A percentile compares a stretch with the other conserved stretches of the same genome.
These are phyloP conservation scores for Kwoniella sp. DNA, from an alignment of 768 basidiomycete genomes.

Conservation along the genomic window DNA sequence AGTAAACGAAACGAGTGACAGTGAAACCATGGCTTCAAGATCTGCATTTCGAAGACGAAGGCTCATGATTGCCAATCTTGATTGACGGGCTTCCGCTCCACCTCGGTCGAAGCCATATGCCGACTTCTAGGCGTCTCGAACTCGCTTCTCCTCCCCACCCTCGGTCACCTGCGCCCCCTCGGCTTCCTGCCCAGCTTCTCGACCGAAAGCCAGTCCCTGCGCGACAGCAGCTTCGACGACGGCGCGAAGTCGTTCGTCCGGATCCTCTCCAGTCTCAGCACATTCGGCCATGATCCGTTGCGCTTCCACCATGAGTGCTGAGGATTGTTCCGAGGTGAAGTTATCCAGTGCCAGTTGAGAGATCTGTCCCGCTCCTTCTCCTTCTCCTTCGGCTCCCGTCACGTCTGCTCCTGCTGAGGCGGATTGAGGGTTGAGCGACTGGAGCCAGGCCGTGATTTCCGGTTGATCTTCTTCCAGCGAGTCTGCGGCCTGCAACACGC, in stretches of 20 bases:
- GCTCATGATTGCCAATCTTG: too few species aligned
- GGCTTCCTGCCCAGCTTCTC: constrained; percentile 11
- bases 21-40: too few species aligned
- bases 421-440: constrained; percentile 11
- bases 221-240: constrained; percentile 65
- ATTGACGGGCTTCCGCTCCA: too few species aligned
- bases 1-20: too few species aligned
- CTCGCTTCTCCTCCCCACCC: too few species aligned
- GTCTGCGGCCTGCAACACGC: constrained; percentile 38
- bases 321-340: constrained; percentile 67
- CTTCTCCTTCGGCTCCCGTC: not conserved
- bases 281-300: constrained; percentile 64
- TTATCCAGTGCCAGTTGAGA: constrained; percentile 67
- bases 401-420: not conserved
- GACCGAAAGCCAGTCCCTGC: constrained; percentile 53
- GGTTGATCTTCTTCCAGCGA: constrained; percentile 43
- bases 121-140: too few species aligned
- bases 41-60: too few species aligned
- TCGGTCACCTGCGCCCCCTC: not conserved
- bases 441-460: constrained; percentile 38
- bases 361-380: constrained; percentile 20
- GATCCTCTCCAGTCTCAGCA: constrained; percentile 60
- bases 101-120: too few species aligned
- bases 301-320: constrained; percentile 62
- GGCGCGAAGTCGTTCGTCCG: constrained; percentile 61